phyloP scores from a whole-genome alignment of 1,284 basidiomycete genomes.

The Ustilago sp. region DNA sequence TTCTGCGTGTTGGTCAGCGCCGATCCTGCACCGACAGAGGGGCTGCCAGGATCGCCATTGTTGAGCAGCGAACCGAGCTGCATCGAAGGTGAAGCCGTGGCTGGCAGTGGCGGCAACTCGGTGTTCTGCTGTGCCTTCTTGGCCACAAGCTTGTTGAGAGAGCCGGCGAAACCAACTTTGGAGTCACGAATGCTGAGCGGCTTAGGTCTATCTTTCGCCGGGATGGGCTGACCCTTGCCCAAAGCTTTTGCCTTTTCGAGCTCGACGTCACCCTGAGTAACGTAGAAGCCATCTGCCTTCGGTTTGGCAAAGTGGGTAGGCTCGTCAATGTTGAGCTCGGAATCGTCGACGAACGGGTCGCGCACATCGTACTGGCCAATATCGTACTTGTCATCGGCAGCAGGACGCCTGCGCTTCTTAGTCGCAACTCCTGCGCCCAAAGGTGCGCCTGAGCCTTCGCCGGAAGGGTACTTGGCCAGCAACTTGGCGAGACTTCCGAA shows the following conservation, averaged over 20 bases:
- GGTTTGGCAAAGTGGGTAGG: slow-evolving; percentile 92
- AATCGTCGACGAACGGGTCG: slow-evolving; percentile 98
- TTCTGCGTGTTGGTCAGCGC: slow-evolving; percentile 49
- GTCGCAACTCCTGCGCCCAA: slow-evolving; percentile 13
- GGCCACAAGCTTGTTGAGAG: slow-evolving; percentile 59
- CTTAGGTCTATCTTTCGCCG: slow-evolving; percentile 24
- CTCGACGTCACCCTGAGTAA: slow-evolving; percentile 71
- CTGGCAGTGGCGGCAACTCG: slow-evolving; percentile 33
- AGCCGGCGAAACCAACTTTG: slow-evolving; percentile 53
- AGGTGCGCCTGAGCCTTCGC: slow-evolving; percentile 18
- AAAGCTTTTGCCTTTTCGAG: slow-evolving; percentile 51
- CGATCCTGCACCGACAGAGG: slow-evolving; percentile 21
- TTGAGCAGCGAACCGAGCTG: slow-evolving; percentile 49
- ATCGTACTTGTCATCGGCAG: slow-evolving; percentile 56
- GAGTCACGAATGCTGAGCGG: slow-evolving; percentile 50
- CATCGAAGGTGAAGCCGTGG: slow-evolving; percentile 34
- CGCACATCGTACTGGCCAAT: slow-evolving; percentile 80
- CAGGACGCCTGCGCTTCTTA: slow-evolving; percentile 49
- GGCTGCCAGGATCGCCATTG: slow-evolving; percentile 36
- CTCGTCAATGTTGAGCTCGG: slow-evolving; percentile 88
- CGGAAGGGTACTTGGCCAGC: slow-evolving; percentile 51
- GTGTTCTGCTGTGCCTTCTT: slow-evolving; percentile 46
- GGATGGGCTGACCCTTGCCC: slow-evolving; percentile 24
- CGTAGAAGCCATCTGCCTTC: slow-evolving; percentile 93
- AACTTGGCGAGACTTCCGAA: slow-evolving; percentile 56